Percentiles rank a stretch among this genome's conserved stretches.
Conservation (phyloP, 176 grass and related monocot species). For the Carex parvula region DNA sequence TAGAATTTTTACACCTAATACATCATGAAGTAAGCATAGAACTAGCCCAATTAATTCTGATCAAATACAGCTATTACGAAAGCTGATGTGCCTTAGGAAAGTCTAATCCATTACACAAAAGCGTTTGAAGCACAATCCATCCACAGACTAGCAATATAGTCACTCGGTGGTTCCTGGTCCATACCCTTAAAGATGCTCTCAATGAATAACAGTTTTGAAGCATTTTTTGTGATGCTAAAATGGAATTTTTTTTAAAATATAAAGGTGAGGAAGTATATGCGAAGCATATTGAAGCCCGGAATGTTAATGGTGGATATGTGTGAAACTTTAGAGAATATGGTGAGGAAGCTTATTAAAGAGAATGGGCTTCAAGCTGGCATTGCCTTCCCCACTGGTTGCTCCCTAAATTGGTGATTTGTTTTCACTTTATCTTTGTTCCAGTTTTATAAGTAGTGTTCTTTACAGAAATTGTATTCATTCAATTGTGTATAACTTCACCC, state of each 20-base stretch:
- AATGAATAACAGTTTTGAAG: not conserved
- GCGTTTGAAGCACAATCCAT: too few species aligned
- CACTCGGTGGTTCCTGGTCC: too few species aligned
- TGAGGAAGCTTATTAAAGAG: constrained; percentile 37
- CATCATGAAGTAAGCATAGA: too few species aligned
- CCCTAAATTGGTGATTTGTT: constrained; percentile 42
- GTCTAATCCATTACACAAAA: too few species aligned
- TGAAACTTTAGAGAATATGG: constrained; percentile 57
- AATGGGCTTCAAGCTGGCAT: constrained; percentile 55
- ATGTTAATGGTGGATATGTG: constrained; percentile 95
- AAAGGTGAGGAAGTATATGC: constrained; percentile 93
- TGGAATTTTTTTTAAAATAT: not conserved
- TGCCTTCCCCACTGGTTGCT: constrained; percentile 54
- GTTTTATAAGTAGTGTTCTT: not conserved
- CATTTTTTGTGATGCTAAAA: not conserved
- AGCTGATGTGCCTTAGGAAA: too few species aligned
- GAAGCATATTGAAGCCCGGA: constrained; percentile 86
- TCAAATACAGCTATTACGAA: too few species aligned
- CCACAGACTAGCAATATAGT: too few species aligned
- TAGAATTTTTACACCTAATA: too few species aligned
- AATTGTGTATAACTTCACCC: not conserved
- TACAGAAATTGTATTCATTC: not conserved
- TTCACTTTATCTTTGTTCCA: not conserved
- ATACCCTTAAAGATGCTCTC: not conserved
- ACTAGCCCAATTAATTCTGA: too few species aligned